Evolutionary conservation across 768 basidiomycete genomes (phyloP).

Genomic region (Albatrellus ellisii): DNA sequence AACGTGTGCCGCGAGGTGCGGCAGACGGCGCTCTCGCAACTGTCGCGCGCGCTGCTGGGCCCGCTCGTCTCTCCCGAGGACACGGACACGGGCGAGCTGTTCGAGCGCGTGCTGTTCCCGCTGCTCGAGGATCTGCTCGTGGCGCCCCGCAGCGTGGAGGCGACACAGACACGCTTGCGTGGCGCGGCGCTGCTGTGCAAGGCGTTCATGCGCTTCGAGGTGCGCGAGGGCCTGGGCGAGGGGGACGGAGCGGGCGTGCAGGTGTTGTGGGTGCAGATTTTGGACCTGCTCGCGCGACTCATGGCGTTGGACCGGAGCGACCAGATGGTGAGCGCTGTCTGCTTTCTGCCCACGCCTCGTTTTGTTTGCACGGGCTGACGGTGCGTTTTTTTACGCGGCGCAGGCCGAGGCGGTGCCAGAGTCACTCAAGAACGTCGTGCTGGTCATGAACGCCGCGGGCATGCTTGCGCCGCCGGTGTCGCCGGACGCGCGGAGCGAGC

Average conservation of each 20-base stretch:
- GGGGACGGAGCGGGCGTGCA: conserved; percentile 33
- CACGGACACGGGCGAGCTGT: not conserved
- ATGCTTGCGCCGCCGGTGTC: conserved; percentile 56
- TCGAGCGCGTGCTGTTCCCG: conserved; percentile 74
- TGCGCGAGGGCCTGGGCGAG: conserved; percentile 43
- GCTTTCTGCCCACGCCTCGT: not conserved
- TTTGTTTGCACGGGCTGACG: conserved; percentile 1
- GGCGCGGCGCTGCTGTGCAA: conserved; percentile 90
- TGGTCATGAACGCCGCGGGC: conserved; percentile 88
- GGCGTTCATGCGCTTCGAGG: conserved; percentile 87
- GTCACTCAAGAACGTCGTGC: conserved; percentile 89
- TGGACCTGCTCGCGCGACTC: conserved; percentile 80
- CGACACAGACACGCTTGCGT: conserved; percentile 82
- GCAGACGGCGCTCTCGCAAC: conserved; percentile 47
- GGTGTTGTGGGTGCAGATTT: conserved; percentile 76
- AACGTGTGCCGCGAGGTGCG: conserved; percentile 11
- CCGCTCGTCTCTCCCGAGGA: conserved; percentile 7
- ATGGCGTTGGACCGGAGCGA: conserved; percentile 81
- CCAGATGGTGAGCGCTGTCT: conserved; percentile 46
- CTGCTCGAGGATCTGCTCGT: conserved; percentile 85
- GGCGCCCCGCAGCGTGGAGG: conserved; percentile 68
- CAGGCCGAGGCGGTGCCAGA: conserved; percentile 95
- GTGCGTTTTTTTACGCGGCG: not conserved
- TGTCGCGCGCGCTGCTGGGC: conserved; percentile 22
- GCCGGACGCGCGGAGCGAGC: conserved; percentile 38